Base-by-base conservation (phyloP, 768 basidiomycete species). In the Macrolepiota fuliginosa region DNA sequence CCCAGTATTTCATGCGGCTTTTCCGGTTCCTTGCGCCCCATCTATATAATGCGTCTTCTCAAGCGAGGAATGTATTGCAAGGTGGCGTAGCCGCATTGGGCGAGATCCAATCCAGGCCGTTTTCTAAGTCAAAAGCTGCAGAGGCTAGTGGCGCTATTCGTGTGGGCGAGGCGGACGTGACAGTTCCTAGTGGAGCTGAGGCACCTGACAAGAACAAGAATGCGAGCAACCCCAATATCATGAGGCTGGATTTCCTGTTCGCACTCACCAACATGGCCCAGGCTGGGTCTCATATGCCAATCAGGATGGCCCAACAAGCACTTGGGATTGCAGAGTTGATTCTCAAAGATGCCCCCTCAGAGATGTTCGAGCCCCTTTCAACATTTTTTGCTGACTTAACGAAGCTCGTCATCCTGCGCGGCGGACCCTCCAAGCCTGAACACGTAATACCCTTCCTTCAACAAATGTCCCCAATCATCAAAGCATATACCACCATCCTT, bases 21-120 rank as follows among this genome's bases (percentile, higher is more conserved):
- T 76, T 93, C 17, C 82, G 84, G 10, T 76, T 79, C 42, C 73
- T 90, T 51, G 73, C 82, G 0, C 85, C 87, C 3, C 69, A 81
- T 58, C 73, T 92, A 4, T 89, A 86, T 68, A 74, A 86, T 52
- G 76, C 78, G 4, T 87, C 88, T 0, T 69, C 73, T 1, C 73
- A 79, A 1, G 77, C 87, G 4, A 78, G 86, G n/a, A 68, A 70
- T 1, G 79, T 89, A 4, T 75, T 92, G 12, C 78, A 79, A 46
- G 87, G 89, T 37, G 91, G 90, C 1, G 83, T 91, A 29, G 79
- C 82, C n/a, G 90, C 90, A 0, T 72, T 93, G 22, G 83, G 86
- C 15, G 64, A 70, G 9, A 83, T 90, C 32, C 74, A 90, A 13
- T 71, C 75, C 35, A 84, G 82, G 53, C 70, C 74, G 2, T 73